Evolutionary conservation across 331 rosid species (phyloP), one percentile per base, ranked within the genome.

Genomic region (Acacia pycnantha): DNA sequence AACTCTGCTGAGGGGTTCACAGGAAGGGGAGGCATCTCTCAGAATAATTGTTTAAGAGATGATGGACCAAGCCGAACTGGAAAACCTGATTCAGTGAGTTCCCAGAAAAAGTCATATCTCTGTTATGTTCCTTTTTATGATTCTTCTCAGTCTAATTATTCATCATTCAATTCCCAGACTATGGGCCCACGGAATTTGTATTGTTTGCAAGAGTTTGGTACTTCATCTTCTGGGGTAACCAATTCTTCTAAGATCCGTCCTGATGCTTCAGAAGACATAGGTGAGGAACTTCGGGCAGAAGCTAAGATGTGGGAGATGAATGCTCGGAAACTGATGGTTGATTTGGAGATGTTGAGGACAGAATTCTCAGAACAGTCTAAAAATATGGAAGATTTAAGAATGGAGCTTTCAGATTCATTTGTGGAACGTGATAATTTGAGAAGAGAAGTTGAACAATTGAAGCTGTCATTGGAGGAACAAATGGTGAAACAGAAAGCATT

Each of bases 271-370:
- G 89, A 85, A 77, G 88, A 64, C 51, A 81, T 91, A 2, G 79
- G 78, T 74, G 91, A 82, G 78, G 98, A 91, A 87, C 87, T 96
- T 70, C 97, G 88, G 46, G 99, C 90, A n/a, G 97, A 96, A 85
- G 99, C 99, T 31, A 92, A 88, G 91, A 92, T 94, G 97, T 94
- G 99, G 98, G 97, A 96, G 87, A 89, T 92, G 89, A 94, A 96
- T 16, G 97, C 97, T 44, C 88, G 92, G 75, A 91, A 92, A 83
- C 89, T 96, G 62, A 90, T 94, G 97, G 86, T 78, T 81, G 97
- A 94, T 86, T 81, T 91, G 84, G 97, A 96, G 43, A 79, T 77
- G 82, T 33, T 88, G 86, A 90, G 82, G 92, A 77, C 82, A 54
- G 97, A 90, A 77, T 90, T 85, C 82, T 87, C 91, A 48, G 89